Conservation (phyloP, 352 stramenopile species). For the Globisporangium viniferum region DNA sequence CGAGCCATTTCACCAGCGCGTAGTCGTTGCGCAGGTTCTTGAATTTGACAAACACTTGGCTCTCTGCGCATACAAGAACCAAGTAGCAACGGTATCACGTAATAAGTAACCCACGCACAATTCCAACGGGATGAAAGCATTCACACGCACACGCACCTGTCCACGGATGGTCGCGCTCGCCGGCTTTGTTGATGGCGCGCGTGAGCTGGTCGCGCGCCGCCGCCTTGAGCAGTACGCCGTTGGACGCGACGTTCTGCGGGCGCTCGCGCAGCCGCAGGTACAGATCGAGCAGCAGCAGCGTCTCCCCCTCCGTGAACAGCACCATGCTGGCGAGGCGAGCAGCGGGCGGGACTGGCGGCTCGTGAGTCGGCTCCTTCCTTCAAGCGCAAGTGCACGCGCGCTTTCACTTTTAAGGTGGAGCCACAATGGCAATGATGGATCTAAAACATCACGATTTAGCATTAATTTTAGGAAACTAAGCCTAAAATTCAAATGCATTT, state of each 20-base stretch:
- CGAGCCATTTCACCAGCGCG: slow-evolving; percentile 44
- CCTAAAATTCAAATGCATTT: too few species aligned
- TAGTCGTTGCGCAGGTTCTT: slow-evolving; percentile 67
- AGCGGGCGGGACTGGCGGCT: neutral
- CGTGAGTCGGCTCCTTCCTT: neutral
- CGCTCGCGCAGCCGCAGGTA: slow-evolving; percentile 38
- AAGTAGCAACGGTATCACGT: neutral
- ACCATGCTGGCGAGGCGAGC: slow-evolving; percentile 29
- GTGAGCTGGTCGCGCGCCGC: slow-evolving; percentile 44
- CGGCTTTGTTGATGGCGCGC: slow-evolving; percentile 36
- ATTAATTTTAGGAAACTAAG: too few species aligned
- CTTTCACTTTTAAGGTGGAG: neutral
- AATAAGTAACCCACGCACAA: neutral
- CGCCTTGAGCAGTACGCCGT: slow-evolving; percentile 45
- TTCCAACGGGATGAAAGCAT: neutral
- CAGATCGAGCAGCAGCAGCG: slow-evolving; percentile 46
- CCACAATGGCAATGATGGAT: too few species aligned
- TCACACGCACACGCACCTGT: slow-evolving; percentile 20
- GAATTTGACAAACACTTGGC: slow-evolving; percentile 58
- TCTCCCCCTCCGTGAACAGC: slow-evolving; percentile 53
- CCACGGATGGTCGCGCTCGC: slow-evolving; percentile 29
- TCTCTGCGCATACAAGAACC: slow-evolving; percentile 20
- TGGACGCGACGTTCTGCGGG: slow-evolving; percentile 42
- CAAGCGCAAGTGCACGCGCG: too few species aligned
- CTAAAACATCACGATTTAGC: too few species aligned